These are phyloP conservation scores for Leishmania tarentolae DNA, from an alignment of 208 protist genomes.

Conservation along the genomic window DNA sequence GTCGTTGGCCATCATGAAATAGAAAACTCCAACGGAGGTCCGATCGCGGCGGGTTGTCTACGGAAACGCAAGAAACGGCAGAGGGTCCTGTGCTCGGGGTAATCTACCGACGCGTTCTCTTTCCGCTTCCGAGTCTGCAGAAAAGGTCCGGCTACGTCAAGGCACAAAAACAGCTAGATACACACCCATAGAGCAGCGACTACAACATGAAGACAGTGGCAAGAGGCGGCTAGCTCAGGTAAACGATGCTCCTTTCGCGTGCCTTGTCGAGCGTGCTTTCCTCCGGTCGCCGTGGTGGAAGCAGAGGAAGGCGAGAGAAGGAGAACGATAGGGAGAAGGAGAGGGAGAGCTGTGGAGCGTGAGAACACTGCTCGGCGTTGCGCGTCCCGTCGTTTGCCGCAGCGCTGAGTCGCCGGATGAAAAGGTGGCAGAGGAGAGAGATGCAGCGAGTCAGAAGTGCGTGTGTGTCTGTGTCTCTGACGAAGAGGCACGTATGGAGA, in stretches of 20 bases:
- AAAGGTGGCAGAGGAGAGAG: not conserved
- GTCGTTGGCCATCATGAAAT: slow-evolving; percentile 13
- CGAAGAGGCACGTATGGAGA: not conserved
- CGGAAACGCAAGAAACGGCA: slow-evolving; percentile 11
- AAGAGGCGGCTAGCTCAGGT: not conserved
- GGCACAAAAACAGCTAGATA: not conserved
- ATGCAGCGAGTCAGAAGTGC: not conserved
- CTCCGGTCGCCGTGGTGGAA: not conserved
- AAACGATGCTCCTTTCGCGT: not conserved
- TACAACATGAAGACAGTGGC: not conserved
- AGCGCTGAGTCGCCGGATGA: not conserved
- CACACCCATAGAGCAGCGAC: not conserved
- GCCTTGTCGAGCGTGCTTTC: not conserved
- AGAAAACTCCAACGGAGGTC: not conserved
- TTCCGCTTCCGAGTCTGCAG: slow-evolving; percentile 9
- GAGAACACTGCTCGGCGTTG: not conserved
- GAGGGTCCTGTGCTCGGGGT: not conserved
- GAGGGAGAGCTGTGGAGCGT: not conserved
- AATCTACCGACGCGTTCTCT: not conserved
- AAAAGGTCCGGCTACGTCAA: not conserved
- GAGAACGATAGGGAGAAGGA: not conserved
- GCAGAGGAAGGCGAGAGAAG: not conserved
- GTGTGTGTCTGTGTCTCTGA: not conserved
- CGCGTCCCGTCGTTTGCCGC: not conserved
- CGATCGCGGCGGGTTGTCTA: not conserved